Percentiles rank a stretch among this genome's conserved stretches.
Conservation (phyloP, 192 early-diverging fungal genomes). For the Entomortierella chlamydospora region DNA sequence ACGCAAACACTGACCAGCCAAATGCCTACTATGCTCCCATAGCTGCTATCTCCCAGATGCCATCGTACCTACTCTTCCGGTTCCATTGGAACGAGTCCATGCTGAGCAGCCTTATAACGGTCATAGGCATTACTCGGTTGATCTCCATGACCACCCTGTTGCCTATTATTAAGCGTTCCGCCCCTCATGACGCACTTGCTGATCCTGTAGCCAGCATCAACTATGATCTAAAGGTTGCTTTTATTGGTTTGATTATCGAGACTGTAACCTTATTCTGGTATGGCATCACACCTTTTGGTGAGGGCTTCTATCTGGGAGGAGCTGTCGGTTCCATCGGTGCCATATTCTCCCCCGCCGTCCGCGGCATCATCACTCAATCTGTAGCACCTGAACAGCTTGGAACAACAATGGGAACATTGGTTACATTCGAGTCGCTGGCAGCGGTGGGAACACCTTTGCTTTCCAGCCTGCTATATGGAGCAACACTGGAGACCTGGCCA, state of each 20-base stretch:
- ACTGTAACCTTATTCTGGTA: conserved; percentile 17
- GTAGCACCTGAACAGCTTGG: conserved; percentile 27
- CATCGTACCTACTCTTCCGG: conserved; percentile 15
- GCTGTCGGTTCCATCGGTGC: conserved; percentile 16
- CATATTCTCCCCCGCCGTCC: conserved; percentile 25
- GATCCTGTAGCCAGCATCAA: conserved; percentile 13
- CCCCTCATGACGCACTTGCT: not conserved
- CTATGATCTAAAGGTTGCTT: conserved; percentile 32
- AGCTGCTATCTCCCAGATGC: too few species aligned
- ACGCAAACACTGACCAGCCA: too few species aligned
- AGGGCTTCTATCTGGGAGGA: conserved; percentile 34
- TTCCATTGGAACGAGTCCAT: conserved; percentile 17
- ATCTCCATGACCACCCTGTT: conserved; percentile 22
- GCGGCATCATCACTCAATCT: conserved; percentile 27
- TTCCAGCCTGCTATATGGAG: conserved; percentile 9
- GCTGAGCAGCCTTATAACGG: conserved; percentile 9
- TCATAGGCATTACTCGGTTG: conserved; percentile 30
- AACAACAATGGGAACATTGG: conserved; percentile 22
- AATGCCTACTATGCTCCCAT: too few species aligned
- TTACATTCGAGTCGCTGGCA: conserved; percentile 25
- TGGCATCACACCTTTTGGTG: conserved; percentile 11
- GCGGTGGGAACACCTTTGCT: conserved; percentile 10
- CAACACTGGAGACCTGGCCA: conserved; percentile 8
- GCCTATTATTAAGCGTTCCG: conserved; percentile 11
- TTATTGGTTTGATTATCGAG: conserved; percentile 23